Evolutionary conservation across 2,329 filamentous ascomycete genomes (phyloP).

Genomic region (Grosmannia clavigera): DNA sequence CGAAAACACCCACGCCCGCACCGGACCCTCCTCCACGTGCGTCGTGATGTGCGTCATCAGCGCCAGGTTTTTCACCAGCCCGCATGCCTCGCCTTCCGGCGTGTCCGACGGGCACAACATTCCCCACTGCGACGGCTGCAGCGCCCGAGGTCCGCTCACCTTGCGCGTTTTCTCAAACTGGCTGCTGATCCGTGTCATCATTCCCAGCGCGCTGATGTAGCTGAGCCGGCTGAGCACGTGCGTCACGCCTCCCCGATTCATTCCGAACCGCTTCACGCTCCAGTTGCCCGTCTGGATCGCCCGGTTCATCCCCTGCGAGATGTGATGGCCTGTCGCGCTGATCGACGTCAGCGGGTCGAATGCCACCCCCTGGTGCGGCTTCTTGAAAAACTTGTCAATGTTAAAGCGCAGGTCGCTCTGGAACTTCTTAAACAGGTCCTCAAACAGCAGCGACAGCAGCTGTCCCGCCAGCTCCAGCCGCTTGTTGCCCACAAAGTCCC

Average conservation of each 20-base stretch:
- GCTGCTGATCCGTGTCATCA: slow-evolving; percentile 98
- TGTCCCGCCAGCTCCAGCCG: slow-evolving; percentile 89
- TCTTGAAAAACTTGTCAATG: slow-evolving; percentile 92
- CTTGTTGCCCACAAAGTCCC: slow-evolving; percentile 98
- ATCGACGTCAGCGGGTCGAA: slow-evolving; percentile 83
- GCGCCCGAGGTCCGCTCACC: slow-evolving; percentile 84
- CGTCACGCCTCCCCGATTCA: slow-evolving; percentile 94
- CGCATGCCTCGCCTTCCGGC: slow-evolving; percentile 95
- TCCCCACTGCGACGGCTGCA: slow-evolving; percentile 95
- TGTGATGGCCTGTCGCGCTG: slow-evolving; percentile 70
- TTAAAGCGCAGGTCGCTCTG: slow-evolving; percentile 78
- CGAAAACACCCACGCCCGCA: slow-evolving; percentile 74
- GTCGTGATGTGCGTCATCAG: slow-evolving; percentile 99
- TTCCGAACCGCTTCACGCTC: slow-evolving; percentile 95
- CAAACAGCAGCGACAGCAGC: slow-evolving; percentile 83
- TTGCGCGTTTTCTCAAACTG: slow-evolving; percentile 99
- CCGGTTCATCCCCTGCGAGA: slow-evolving; percentile 86
- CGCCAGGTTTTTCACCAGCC: slow-evolving; percentile 93
- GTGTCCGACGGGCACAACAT: slow-evolving; percentile 98
- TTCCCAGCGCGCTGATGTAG: slow-evolving; percentile 91
- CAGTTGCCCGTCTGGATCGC: slow-evolving; percentile 97
- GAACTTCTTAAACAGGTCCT: slow-evolving; percentile 96
- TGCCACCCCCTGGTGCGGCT: slow-evolving; percentile 75
- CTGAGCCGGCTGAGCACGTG: slow-evolving; percentile 91
- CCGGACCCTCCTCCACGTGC: slow-evolving; percentile 83